phyloP scores from a whole-genome alignment of 2,329 filamentous ascomycete species.

The Aureobasidium sp. region DNA sequence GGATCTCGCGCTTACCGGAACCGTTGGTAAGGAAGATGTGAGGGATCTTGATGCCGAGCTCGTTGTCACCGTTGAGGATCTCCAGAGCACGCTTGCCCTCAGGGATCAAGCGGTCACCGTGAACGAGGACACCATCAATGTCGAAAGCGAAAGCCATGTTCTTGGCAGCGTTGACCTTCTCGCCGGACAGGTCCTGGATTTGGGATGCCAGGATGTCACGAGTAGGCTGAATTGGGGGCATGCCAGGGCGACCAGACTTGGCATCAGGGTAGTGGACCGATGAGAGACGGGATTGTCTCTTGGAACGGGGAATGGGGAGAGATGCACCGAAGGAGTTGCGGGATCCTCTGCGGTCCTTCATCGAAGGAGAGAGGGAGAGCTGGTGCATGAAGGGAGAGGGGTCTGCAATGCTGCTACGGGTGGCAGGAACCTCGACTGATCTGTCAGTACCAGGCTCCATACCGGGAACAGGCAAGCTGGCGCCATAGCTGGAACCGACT shows the following conservation, averaged over 20 bases:
- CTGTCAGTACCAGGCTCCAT: constrained; percentile 31
- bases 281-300: constrained; percentile 59
- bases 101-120: constrained; percentile 62
- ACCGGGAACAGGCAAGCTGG: constrained; percentile 35
- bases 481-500: constrained; percentile 24
- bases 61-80: constrained; percentile 67
- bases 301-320: constrained; percentile 63
- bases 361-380: constrained; percentile 58
- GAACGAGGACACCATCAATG: constrained; percentile 66
- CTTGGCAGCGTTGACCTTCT: constrained; percentile 62
- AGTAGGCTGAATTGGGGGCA: constrained; percentile 51
- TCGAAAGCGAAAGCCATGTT: constrained; percentile 79
- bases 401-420: constrained; percentile 60
- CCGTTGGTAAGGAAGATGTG: constrained; percentile 70
- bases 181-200: constrained; percentile 57
- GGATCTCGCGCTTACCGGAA: constrained; percentile 60
- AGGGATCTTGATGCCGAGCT: constrained; percentile 69
- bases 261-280: constrained; percentile 47
- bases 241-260: constrained; percentile 43
- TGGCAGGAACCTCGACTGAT: constrained; percentile 61
- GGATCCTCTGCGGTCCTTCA: constrained; percentile 58
- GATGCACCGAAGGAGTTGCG: constrained; percentile 69
- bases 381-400: constrained; percentile 64
- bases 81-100: constrained; percentile 58
- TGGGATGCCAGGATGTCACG: constrained; percentile 62